Base-by-base conservation (phyloP, 2,329 filamentous ascomycete species). In the Rosellinia necatrix region DNA sequence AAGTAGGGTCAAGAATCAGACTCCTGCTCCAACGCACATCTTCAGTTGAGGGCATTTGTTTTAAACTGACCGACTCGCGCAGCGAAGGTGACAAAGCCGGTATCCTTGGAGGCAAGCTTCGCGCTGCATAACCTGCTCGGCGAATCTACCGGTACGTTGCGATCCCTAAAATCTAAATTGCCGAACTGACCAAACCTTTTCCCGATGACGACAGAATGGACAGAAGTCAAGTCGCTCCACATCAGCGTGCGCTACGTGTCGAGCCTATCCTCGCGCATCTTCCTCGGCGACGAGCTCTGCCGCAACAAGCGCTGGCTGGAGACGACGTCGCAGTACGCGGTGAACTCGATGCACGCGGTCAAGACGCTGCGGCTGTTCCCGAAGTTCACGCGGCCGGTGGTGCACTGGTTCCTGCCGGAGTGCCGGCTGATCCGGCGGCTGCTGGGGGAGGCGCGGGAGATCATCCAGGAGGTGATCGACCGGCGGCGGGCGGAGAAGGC, bases 251-350 rank as follows among this genome's bases (percentile, higher is more conserved):
- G 69, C n/a, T 64, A 76, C 4, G 70, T 82, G 3, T 74, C 76
- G 10, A 75, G 76, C 13, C 51, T 81, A 8, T 78, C 78, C 0
- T 75, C 78, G 0, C 71, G 76, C 3, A 70, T 79, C 6, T 80
- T 81, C 49, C 61, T 81, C 2, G 78, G 78, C 3, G 62, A 70
- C 1, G 68, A 74, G 24, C 64, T 79, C 6, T 77, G 75, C 64
- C 74, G 74, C 12, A 70, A 80, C 56, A 63, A 74, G 22, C 66
- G 70, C 13, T 81, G 78, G 78, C 65, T 79, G 6, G 58, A 71
- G 0, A 69, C 75, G 34, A 68, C 73, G 40, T 62, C 74, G 60
- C 61, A 71, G 49, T 78, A 76, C 56, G 70, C 74, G 5, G 48
- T 71, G 6, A 65, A 72, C 43, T 63, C 65, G 48, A 67, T 78